Evolutionary conservation across 495 filamentous ascomycete species (phyloP).

Genomic region (Penicillium antarcticum): DNA sequence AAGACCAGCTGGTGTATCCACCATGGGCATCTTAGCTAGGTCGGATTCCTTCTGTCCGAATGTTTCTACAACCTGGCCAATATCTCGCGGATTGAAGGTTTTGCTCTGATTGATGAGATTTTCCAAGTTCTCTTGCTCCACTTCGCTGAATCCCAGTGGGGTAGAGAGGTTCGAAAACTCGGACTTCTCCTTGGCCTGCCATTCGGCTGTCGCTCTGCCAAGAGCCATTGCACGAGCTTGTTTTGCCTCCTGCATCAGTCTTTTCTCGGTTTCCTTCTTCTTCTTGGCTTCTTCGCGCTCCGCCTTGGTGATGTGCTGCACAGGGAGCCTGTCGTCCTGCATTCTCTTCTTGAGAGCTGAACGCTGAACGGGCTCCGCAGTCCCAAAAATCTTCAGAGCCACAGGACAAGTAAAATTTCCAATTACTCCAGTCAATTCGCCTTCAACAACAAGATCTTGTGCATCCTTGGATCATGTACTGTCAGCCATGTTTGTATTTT

Average conservation of each 20-base stretch:
- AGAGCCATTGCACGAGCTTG: constrained; percentile 39
- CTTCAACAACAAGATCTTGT: constrained; percentile 59
- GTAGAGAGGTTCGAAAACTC: constrained; percentile 31
- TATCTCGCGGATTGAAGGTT: constrained; percentile 65
- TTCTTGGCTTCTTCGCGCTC: constrained; percentile 30
- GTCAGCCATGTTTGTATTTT: not conserved
- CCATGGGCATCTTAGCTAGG: constrained; percentile 71
- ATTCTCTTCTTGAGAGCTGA: constrained; percentile 56
- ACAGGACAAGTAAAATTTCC: constrained; percentile 68
- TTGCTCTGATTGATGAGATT: constrained; percentile 67
- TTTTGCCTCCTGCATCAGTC: constrained; percentile 48
- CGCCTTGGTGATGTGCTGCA: constrained; percentile 34
- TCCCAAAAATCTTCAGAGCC: constrained; percentile 62
- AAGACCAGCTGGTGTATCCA: constrained; percentile 60
- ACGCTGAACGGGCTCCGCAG: constrained; percentile 49
- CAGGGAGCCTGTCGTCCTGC: constrained; percentile 57
- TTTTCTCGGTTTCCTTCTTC: constrained; percentile 38
- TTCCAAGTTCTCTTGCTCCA: constrained; percentile 44
- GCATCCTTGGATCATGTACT: constrained; percentile 42
- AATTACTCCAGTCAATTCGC: constrained; percentile 59
- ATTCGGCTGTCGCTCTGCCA: constrained; percentile 32
- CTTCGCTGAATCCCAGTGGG: constrained; percentile 16
- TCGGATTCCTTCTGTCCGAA: constrained; percentile 67
- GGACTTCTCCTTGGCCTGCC: constrained; percentile 23
- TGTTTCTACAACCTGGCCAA: constrained; percentile 64